Percentiles rank a stretch among this genome's conserved stretches.
Evolutionary conservation across 2,329 filamentous ascomycete species (phyloP).

Genomic region (Hypoxylon sp.): DNA sequence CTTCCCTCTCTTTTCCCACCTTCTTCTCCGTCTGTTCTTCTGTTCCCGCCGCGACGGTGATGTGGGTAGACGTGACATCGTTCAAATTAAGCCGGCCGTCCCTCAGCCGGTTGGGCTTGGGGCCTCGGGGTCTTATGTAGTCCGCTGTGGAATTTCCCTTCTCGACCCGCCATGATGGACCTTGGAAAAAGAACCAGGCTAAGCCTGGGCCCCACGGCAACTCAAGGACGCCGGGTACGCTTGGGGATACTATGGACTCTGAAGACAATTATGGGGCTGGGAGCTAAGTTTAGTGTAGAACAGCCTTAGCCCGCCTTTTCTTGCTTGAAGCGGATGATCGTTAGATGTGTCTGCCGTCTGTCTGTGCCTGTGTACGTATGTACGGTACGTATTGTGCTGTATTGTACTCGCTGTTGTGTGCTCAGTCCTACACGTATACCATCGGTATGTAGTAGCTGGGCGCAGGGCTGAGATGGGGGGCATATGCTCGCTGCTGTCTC

Average conservation of each 20-base stretch:
- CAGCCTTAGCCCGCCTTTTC: conserved; percentile 9
- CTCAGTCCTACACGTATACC: conserved; percentile 8
- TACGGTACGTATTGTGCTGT: too few relatives aligned
- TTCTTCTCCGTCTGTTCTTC: conserved; percentile 1
- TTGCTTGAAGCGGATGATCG: conserved; percentile 5
- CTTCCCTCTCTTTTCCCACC: conserved; percentile 3
- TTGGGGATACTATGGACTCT: conserved; percentile 7
- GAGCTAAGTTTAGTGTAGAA: conserved; percentile 30
- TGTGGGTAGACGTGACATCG: conserved; percentile 14
- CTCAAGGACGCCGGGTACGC: too few relatives aligned
- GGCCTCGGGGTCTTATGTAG: too few relatives aligned
- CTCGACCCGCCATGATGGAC: conserved; percentile 2
- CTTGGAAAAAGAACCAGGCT: conserved; percentile 5
- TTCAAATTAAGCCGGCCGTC: conserved; percentile 2
- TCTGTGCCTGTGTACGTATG: too few relatives aligned
- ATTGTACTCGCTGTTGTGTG: too few relatives aligned
- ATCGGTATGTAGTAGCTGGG: too few relatives aligned
- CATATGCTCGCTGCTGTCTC: conserved; percentile 11
- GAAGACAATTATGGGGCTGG: conserved; percentile 22
- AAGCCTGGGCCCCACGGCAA: conserved; percentile 11
- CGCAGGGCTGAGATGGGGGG: conserved; percentile 25
- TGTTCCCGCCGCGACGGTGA: conserved; percentile 18
- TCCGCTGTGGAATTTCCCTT: conserved; percentile 8
- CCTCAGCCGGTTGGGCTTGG: conserved; percentile 15
- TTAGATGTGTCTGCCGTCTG: too few relatives aligned